phyloP scores from a whole-genome alignment of 495 filamentous ascomycete genomes.

The Neurospora sp. region DNA sequence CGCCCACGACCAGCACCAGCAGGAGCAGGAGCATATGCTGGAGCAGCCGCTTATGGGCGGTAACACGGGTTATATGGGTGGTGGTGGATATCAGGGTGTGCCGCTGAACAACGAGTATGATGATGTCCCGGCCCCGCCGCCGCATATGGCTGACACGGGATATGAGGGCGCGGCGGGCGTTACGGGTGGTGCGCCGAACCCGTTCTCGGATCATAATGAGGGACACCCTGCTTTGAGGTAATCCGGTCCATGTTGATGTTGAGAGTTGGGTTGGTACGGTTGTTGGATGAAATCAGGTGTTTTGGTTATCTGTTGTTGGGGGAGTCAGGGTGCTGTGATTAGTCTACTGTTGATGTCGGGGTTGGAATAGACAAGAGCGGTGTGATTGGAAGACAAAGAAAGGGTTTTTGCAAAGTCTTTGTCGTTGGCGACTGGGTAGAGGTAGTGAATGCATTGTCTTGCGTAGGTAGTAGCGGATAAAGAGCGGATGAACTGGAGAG shows the following conservation, averaged over 20 bases:
- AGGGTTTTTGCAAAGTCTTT: background rate
- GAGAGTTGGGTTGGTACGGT: background rate
- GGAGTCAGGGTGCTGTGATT: background rate
- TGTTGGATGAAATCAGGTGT: background rate
- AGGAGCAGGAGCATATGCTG: background rate
- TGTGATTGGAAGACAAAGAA: background rate
- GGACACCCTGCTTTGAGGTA: background rate
- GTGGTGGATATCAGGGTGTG: background rate
- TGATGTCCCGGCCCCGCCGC: background rate
- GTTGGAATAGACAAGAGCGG: background rate
- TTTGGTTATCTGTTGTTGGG: background rate
- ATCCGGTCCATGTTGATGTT: background rate
- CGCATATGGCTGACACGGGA: background rate
- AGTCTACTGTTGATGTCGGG: background rate
- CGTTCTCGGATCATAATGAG: background rate
- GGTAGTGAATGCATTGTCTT: background rate
- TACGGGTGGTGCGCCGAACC: background rate
- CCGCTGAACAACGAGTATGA: background rate
- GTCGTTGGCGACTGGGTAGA: background rate
- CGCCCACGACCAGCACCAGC: background rate
- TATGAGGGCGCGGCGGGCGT: background rate
- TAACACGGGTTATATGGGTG: background rate
- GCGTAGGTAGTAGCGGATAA: background rate
- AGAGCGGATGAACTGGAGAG: background rate
- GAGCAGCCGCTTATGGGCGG: conserved; percentile 24